A percentile compares a stretch with the other conserved stretches of the same genome.
These are phyloP conservation scores for Aureobasidium vineae DNA, from an alignment of 2,329 filamentous ascomycete genomes.

Conservation along the genomic window DNA sequence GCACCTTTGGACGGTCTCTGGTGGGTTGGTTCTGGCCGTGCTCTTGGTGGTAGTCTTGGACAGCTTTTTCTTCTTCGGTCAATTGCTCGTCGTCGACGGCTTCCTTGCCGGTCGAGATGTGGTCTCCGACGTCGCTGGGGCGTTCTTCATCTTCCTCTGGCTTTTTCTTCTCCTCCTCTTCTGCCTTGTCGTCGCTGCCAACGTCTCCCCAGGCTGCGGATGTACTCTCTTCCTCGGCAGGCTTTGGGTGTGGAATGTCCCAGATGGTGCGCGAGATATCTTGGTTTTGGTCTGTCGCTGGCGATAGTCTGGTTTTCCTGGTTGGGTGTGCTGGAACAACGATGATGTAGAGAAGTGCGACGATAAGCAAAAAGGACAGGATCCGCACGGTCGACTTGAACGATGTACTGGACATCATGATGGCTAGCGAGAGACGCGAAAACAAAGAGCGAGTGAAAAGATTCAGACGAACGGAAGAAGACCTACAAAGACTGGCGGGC, in stretches of 20 bases:
- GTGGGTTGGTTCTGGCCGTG: constrained; percentile 15
- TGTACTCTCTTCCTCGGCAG: not conserved
- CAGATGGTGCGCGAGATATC: not conserved
- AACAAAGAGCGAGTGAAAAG: not conserved
- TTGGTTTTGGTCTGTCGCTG: not conserved
- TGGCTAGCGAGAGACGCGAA: not conserved
- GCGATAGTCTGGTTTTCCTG: not conserved
- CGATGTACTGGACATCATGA: constrained; percentile 3
- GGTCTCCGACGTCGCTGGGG: not conserved
- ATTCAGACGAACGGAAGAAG: not conserved
- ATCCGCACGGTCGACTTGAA: constrained; percentile 9
- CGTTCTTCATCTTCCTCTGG: not conserved
- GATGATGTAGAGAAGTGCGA: not conserved
- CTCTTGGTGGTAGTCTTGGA: constrained; percentile 12
- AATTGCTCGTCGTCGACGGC: constrained; percentile 1
- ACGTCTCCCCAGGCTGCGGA: not conserved
- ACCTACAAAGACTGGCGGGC: not conserved
- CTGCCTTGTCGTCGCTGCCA: not conserved
- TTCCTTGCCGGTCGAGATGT: not conserved
- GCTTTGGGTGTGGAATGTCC: not conserved
- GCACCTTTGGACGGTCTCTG: not conserved
- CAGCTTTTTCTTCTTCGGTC: constrained; percentile 16
- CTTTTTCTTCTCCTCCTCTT: not conserved
- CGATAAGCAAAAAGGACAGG: not conserved
- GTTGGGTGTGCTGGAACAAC: not conserved